Evolutionary conservation across 2,329 filamentous ascomycete genomes (phyloP).

Genomic region (Fusarium circinatum): DNA sequence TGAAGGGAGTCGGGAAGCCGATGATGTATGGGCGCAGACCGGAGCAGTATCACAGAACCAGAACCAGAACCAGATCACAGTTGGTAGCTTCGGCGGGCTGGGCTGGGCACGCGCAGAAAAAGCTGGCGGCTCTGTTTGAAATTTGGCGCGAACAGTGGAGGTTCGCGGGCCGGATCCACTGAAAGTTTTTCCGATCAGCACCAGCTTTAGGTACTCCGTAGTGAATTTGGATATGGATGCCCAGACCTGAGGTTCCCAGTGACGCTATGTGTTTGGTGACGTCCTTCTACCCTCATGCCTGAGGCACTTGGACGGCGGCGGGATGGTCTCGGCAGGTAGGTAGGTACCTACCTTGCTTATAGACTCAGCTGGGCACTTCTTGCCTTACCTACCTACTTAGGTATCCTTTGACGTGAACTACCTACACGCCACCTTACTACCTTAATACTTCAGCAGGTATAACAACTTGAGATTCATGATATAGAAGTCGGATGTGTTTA

Average conservation of each 20-base stretch:
- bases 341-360: background rate
- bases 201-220: background rate
- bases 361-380: background rate
- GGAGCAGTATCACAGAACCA: constrained; percentile 31
- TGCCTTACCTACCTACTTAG: background rate
- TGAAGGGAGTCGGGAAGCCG: constrained; percentile 41
- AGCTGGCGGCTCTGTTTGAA: constrained; percentile 45
- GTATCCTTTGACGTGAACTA: background rate
- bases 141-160: constrained; percentile 44
- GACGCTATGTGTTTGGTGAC: constrained; percentile 13
- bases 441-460: background rate
- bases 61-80: constrained; percentile 16
- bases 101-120: constrained; percentile 48
- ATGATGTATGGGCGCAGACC: constrained; percentile 48
- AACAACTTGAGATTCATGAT: background rate
- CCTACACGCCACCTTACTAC: background rate
- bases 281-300: constrained; percentile 7
- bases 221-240: constrained; percentile 6
- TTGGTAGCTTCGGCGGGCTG: constrained; percentile 46
- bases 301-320: constrained; percentile 20
- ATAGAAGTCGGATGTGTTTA: background rate
- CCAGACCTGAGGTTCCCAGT: background rate
- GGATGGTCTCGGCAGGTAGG: background rate
- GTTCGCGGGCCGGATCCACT: constrained; percentile 37
- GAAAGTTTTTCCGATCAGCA: constrained; percentile 45